phyloP scores from a whole-genome alignment of 768 basidiomycete species.

The Sarcodon aspratus region DNA sequence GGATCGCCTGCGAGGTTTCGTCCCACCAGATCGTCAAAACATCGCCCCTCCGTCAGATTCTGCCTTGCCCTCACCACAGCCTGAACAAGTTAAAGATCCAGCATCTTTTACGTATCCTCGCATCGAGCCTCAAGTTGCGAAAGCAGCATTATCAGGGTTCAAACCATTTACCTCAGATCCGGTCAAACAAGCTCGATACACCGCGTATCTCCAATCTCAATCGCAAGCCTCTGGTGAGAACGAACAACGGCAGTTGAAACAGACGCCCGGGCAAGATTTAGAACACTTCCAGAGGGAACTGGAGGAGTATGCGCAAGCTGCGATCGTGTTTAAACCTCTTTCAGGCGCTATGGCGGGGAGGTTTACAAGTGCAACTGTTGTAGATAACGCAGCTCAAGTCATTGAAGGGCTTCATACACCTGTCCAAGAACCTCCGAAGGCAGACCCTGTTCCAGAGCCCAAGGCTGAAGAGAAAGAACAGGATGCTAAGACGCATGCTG shows the following conservation, averaged over 20 bases:
- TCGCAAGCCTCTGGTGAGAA: conserved; percentile 45
- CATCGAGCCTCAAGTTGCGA: conserved; percentile 61
- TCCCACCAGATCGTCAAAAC: conserved; percentile 15
- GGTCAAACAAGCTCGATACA: conserved; percentile 77
- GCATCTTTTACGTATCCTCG: conserved; percentile 16
- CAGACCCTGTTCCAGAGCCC: conserved; percentile 29
- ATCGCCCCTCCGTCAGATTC: conserved; percentile 13
- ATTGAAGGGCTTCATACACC: conserved; percentile 64
- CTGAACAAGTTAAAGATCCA: conserved; percentile 19
- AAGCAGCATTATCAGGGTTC: conserved; percentile 82
- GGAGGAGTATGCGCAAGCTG: conserved; percentile 78
- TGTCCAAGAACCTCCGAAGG: conserved; percentile 24
- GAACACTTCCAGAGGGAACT: conserved; percentile 78
- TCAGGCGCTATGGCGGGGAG: conserved; percentile 87
- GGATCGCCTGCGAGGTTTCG: conserved; percentile 66
- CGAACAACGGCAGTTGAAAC: conserved; percentile 33
- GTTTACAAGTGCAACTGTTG: conserved; percentile 73
- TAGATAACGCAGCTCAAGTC: conserved; percentile 54
- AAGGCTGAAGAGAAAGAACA: conserved; percentile 38
- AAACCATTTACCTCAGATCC: conserved; percentile 76
- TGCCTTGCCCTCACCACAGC: conserved; percentile 17
- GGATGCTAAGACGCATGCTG: conserved; percentile 73
- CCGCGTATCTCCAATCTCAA: conserved; percentile 68
- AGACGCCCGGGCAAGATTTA: conserved; percentile 44
- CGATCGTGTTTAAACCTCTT: conserved; percentile 84